These are phyloP conservation scores for Rhizophagus clarus DNA, from an alignment of 192 early-diverging fungal genomes.

Conservation along the genomic window DNA sequence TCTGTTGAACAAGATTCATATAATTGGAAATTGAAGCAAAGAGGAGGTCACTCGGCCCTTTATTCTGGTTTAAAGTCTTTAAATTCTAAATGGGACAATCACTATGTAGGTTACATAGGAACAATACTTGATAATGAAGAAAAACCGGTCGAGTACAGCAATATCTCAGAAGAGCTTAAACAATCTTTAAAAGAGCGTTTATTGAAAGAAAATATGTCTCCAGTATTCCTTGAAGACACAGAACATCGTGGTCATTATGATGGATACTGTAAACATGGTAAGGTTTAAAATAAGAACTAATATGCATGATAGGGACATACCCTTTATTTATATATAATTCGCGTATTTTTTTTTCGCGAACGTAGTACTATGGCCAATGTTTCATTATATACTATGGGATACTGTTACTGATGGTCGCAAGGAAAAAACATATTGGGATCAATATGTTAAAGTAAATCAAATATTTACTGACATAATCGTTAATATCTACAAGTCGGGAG, in stretches of 20 bases:
- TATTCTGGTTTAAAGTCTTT: conserved; percentile 82
- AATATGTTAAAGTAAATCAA: conserved; percentile 83
- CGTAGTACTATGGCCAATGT: conserved; percentile 93
- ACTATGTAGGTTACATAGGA: conserved; percentile 79
- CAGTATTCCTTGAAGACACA: conserved; percentile 77
- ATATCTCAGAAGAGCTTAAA: conserved; percentile 52
- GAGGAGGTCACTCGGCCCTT: conserved; percentile 87
- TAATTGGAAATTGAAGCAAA: conserved; percentile 55
- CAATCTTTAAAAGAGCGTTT: conserved; percentile 57
- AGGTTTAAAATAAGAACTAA: not conserved
- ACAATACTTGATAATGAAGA: conserved; percentile 58
- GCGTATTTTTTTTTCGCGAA: not conserved
- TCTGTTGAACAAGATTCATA: not conserved
- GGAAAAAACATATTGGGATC: conserved; percentile 71
- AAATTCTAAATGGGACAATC: conserved; percentile 56
- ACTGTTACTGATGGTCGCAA: conserved; percentile 64
- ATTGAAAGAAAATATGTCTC: conserved; percentile 60
- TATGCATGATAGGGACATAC: not conserved
- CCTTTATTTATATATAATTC: not conserved
- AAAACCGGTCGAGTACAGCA: conserved; percentile 14
- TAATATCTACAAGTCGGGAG: conserved; percentile 73
- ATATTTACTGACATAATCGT: conserved; percentile 73
- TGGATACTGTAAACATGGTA: conserved; percentile 95
- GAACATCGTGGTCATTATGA: conserved; percentile 87
- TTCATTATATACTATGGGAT: conserved; percentile 94